Conservation (phyloP, 768 basidiomycete species). For the Rhizopogon vesiculosus region DNA sequence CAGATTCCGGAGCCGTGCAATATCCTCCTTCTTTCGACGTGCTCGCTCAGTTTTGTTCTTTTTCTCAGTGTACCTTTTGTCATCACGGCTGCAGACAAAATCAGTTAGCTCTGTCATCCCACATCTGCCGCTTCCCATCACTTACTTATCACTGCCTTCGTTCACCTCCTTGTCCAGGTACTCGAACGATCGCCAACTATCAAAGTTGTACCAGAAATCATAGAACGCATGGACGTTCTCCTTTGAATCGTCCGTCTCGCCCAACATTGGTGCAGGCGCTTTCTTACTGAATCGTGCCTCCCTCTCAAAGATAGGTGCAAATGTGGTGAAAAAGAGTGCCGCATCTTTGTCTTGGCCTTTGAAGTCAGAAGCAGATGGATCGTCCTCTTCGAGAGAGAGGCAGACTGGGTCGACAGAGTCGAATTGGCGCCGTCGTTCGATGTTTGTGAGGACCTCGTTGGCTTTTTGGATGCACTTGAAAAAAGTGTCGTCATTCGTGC, state of each 20-base stretch:
- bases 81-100: conserved; percentile 72
- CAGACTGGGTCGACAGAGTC: conserved; percentile 90
- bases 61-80: conserved; percentile 98
- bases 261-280: conserved; percentile 82
- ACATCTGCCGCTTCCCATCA: conserved; percentile 7
- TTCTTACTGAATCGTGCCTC: conserved; percentile 89
- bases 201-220: conserved; percentile 99
- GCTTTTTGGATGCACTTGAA: conserved; percentile 99
- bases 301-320: conserved; percentile 81
- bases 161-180: conserved; percentile 98
- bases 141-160: conserved; percentile 92
- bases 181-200: conserved; percentile 97
- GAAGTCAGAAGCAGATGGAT: conserved; percentile 61
- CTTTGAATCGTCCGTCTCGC: conserved; percentile 65
- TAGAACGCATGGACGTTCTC: conserved; percentile 89
- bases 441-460: conserved; percentile 85
- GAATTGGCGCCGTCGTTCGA: conserved; percentile 89
- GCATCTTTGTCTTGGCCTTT: conserved; percentile 46
- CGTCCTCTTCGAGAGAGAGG: conserved; percentile 69
- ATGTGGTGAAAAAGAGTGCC: conserved; percentile 65
- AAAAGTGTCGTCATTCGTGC: conserved; percentile 95
- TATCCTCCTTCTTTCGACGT: conserved; percentile 96
- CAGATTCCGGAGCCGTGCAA: conserved; percentile 76
- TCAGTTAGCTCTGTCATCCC: not conserved
- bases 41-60: conserved; percentile 99